These are phyloP conservation scores for Kitagawia praeruptora DNA, from an alignment of 129 eudicot species.

Conservation along the genomic window DNA sequence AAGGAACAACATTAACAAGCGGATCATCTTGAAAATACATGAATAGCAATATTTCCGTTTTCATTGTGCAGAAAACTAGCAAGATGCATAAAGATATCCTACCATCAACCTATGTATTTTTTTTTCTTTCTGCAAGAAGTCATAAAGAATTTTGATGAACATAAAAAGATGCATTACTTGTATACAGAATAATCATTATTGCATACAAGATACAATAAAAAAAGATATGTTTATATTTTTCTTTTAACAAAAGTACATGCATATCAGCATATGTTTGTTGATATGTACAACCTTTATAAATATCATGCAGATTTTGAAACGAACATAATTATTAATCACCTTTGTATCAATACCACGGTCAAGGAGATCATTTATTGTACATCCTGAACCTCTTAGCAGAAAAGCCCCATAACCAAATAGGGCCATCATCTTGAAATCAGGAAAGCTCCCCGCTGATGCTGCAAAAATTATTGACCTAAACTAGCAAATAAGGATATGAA, in stretches of 20 bases:
- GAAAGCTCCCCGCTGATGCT: constrained; percentile 69
- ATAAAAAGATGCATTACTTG: neutral
- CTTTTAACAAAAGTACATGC: neutral
- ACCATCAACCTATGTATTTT: neutral
- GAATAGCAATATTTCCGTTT: neutral
- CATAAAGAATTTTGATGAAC: neutral
- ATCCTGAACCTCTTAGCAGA: constrained; percentile 92
- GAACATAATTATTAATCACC: constrained; percentile 25
- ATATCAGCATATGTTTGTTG: neutral
- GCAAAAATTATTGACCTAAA: constrained; percentile 90
- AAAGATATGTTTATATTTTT: neutral
- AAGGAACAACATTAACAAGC: neutral
- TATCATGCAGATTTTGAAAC: neutral
- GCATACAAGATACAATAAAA: neutral
- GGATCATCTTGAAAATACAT: neutral
- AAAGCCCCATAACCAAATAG: constrained; percentile 94
- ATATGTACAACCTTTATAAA: neutral
- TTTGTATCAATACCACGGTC: constrained; percentile 90
- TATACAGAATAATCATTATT: neutral
- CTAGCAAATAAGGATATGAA: constrained; percentile 10
- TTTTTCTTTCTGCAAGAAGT: neutral
- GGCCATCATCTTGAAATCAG: constrained; percentile 78
- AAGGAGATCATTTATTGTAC: constrained; percentile 88
- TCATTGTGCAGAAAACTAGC: neutral
- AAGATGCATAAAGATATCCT: neutral